Conservation (phyloP, 2,329 filamentous ascomycete species). For the Teratosphaeria zuluensis region DNA sequence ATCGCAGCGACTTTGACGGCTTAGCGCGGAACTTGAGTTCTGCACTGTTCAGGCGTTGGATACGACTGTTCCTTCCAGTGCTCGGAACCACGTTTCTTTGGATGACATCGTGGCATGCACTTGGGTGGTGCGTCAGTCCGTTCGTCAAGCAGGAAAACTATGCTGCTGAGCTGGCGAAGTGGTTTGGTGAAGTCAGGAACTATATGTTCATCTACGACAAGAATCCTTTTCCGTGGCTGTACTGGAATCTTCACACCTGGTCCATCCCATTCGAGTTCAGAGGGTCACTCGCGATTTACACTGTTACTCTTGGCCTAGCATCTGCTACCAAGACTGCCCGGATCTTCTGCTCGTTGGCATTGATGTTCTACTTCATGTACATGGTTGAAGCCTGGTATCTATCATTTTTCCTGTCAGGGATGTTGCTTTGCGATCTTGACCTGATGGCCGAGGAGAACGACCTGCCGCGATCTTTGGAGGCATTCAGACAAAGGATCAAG, state of each 20-base stretch:
- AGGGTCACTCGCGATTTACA: constrained; percentile 51
- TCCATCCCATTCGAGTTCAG: constrained; percentile 55
- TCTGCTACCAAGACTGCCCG: constrained; percentile 33
- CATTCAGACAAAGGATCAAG: constrained; percentile 27
- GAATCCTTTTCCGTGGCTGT: constrained; percentile 21
- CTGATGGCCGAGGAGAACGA: constrained; percentile 39
- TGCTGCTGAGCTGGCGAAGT: constrained; percentile 41
- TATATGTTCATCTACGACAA: constrained; percentile 59
- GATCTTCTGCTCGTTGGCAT: constrained; percentile 10
- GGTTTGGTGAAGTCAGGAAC: constrained; percentile 51
- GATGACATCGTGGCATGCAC: constrained; percentile 44
- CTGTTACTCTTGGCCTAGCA: constrained; percentile 41
- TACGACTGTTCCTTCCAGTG: constrained; percentile 42
- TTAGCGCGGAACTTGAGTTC: constrained; percentile 36
- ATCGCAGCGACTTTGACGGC: constrained; percentile 29
- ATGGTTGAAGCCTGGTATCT: constrained; percentile 53
- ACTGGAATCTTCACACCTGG: constrained; percentile 35
- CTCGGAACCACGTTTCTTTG: constrained; percentile 46
- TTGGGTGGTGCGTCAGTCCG: constrained; percentile 37
- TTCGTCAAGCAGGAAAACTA: constrained; percentile 29
- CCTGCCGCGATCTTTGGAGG: constrained; percentile 33
- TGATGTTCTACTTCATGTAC: constrained; percentile 10
- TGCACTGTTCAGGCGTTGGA: constrained; percentile 40
- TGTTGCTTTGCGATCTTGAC: constrained; percentile 53
- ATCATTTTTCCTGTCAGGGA: constrained; percentile 50